These are phyloP conservation scores for Vaccinium myrtillus DNA, from an alignment of 148 eudicot species.

Conservation along the genomic window DNA sequence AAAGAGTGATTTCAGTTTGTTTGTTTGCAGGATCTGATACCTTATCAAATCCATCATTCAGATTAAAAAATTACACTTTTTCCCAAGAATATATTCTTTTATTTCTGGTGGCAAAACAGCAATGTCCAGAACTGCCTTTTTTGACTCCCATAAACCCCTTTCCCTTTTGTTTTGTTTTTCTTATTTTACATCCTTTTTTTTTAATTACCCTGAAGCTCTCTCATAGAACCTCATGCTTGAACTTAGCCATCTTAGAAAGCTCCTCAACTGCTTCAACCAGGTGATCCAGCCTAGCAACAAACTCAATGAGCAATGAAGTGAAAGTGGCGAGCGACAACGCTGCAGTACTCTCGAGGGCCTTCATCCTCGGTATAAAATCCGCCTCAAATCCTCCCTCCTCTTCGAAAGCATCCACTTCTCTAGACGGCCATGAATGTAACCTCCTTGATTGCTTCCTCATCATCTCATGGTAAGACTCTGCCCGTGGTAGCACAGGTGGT, in stretches of 20 bases:
- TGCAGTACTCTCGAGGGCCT: constrained; percentile 45
- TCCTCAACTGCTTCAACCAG: constrained; percentile 62
- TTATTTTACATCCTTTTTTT: not conserved
- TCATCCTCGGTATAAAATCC: constrained; percentile 38
- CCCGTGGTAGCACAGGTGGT: constrained; percentile 16
- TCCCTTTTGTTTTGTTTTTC: not conserved
- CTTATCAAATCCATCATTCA: not conserved
- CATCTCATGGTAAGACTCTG: constrained; percentile 43
- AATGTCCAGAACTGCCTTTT: not conserved
- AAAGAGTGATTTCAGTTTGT: not conserved
- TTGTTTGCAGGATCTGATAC: constrained; percentile 15
- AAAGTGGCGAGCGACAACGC: constrained; percentile 55
- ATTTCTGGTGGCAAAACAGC: not conserved
- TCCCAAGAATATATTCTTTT: constrained; percentile 12
- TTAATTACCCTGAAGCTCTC: not conserved
- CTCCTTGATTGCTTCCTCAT: constrained; percentile 49
- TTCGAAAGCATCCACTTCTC: constrained; percentile 44
- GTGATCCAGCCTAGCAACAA: constrained; percentile 64
- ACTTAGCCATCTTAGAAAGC: constrained; percentile 49
- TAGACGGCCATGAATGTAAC: constrained; percentile 55
- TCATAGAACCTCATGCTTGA: constrained; percentile 37
- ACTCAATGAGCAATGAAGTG: constrained; percentile 56
- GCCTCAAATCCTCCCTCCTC: constrained; percentile 33
- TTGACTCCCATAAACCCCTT: not conserved
- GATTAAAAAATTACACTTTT: not conserved